Evolutionary conservation across 345 rosid genomes (phyloP), one percentile per base, ranked within the genome.

Genomic region (Bruguiera gymnorhiza): DNA sequence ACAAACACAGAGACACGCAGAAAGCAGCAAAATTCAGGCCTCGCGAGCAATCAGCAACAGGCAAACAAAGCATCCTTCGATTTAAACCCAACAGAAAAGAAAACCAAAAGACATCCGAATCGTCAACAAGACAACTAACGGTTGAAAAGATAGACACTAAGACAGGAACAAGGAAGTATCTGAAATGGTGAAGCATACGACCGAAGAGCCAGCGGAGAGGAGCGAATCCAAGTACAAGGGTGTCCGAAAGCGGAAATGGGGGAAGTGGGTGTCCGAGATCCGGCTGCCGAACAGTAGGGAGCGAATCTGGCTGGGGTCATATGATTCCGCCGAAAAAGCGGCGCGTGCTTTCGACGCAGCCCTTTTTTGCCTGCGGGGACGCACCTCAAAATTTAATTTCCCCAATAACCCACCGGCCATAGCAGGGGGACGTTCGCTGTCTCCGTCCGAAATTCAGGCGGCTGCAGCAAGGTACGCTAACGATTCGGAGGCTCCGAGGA

Each of bases 291-390:
- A 85, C 60, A 85, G 89, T 68, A 74, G 87, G 24, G 80, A 82
- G 54, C 63, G 92, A 52, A 85, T 87, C 62, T 87, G 92, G 92
- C 68, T 87, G 75, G 92, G 92, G 1, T 85, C 89, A 29, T 85
- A 82, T 64, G 89, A 88, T 75, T 79, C 94, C 1, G 82, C 96
- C 0, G 94, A 84, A 66, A 89, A 89, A 65, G 97, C 94, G 20
- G 96, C 96, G 0, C 87, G 90, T 52, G 96, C 97, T 6, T 92
- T 89, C 75, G 96, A 92, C 82, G 97, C 93, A 0, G 97, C 96
- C 48, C 79, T 78, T 21, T 89, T 81, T 48, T 92, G 97, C 83
- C 83, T 92, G 53, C 93, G 93, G 36, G 96, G 97, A 13, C 65
- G 74, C 20, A 34, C 76, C 3, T 91, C 90, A 3, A 79, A 72